Percentiles rank a stretch among this genome's conserved stretches.
Evolutionary conservation across 805 yeast genomes (phyloP).

Genomic region (Teunomyces aglyptinius): DNA sequence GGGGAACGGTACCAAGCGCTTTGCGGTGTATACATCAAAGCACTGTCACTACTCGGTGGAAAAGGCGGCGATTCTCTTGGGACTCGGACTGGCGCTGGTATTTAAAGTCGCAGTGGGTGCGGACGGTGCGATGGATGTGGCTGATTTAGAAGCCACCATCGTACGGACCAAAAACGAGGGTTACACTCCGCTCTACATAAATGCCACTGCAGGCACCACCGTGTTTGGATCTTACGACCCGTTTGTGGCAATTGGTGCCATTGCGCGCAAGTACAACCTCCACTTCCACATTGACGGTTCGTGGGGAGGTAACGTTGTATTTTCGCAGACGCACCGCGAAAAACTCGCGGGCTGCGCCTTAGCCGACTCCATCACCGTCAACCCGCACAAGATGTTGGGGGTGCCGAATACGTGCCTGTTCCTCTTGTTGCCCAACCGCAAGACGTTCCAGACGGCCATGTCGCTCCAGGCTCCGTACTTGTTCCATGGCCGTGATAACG

Average conservation of each 20-base stretch:
- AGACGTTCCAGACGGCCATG: slow-evolving; percentile 66
- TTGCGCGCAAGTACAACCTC: slow-evolving; percentile 53
- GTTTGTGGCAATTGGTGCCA: slow-evolving; percentile 49
- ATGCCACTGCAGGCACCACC: slow-evolving; percentile 87
- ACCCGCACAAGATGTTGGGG: slow-evolving; percentile 90
- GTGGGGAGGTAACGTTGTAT: slow-evolving; percentile 86
- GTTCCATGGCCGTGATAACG: slow-evolving; percentile 58
- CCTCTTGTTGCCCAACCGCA: slow-evolving; percentile 65
- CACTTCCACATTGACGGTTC: slow-evolving; percentile 90
- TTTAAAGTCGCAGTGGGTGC: slow-evolving; percentile 59
- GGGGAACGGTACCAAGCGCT: slow-evolving; percentile 53
- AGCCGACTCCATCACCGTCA: slow-evolving; percentile 76
- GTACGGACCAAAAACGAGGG: slow-evolving; percentile 48
- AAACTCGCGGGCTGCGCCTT: slow-evolving; percentile 57
- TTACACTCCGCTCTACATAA: slow-evolving; percentile 67
- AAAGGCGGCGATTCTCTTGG: slow-evolving; percentile 75
- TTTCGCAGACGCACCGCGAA: slow-evolving; percentile 50
- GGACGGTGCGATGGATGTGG: slow-evolving; percentile 56
- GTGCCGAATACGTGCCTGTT: slow-evolving; percentile 78
- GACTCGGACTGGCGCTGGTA: slow-evolving; percentile 62
- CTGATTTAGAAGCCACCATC: slow-evolving; percentile 47
- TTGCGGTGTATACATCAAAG: slow-evolving; percentile 67
- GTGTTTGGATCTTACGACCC: slow-evolving; percentile 84
- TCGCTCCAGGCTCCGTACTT: slow-evolving; percentile 78
- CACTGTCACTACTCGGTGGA: slow-evolving; percentile 82